A percentile compares a stretch with the other conserved stretches of the same genome.
Evolutionary conservation across 2,329 filamentous ascomycete species (phyloP).

Genomic region (Celoporthe dispersa): DNA sequence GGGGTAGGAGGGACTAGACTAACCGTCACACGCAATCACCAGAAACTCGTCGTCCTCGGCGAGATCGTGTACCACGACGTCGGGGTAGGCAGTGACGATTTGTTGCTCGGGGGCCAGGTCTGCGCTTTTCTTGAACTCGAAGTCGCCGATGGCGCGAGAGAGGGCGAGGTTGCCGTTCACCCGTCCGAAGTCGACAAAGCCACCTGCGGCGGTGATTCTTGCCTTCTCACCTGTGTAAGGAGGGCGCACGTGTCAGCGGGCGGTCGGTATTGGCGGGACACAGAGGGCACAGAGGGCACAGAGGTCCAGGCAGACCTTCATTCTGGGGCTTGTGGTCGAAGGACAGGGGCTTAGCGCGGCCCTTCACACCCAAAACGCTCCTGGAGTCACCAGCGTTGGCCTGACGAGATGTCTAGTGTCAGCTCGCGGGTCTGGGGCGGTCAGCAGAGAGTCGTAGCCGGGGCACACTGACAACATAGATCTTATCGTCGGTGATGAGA

Average conservation of each 20-base stretch:
- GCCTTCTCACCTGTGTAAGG: slow-evolving; percentile 79
- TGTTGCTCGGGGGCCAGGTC: slow-evolving; percentile 97
- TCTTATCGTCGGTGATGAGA: slow-evolving; percentile 86
- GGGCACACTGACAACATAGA: slow-evolving; percentile 80
- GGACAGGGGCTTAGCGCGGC: slow-evolving; percentile 95
- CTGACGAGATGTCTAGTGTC: slow-evolving; percentile 54
- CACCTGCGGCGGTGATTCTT: slow-evolving; percentile 91
- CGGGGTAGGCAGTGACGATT: slow-evolving; percentile 95
- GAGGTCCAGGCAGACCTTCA: slow-evolving; percentile 66
- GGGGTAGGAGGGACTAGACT: slow-evolving; percentile 36
- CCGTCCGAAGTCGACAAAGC: slow-evolving; percentile 97
- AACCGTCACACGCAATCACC: slow-evolving; percentile 90
- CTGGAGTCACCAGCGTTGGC: slow-evolving; percentile 97
- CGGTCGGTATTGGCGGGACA: background rate
- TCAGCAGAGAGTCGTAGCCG: slow-evolving; percentile 30
- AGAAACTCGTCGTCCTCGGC: slow-evolving; percentile 94
- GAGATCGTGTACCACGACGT: slow-evolving; percentile 89
- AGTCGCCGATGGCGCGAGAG: slow-evolving; percentile 96
- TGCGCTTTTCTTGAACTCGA: slow-evolving; percentile 99
- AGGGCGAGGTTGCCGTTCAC: slow-evolving; percentile 98
- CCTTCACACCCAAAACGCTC: slow-evolving; percentile 94
- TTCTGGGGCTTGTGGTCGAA: slow-evolving; percentile 99
- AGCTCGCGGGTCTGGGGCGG: slow-evolving; percentile 18
- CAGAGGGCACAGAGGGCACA: background rate
- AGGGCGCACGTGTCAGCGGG: slow-evolving; percentile 31